Conservation (phyloP, 2,329 filamentous ascomycete genomes). For the Fusarium piperis region DNA sequence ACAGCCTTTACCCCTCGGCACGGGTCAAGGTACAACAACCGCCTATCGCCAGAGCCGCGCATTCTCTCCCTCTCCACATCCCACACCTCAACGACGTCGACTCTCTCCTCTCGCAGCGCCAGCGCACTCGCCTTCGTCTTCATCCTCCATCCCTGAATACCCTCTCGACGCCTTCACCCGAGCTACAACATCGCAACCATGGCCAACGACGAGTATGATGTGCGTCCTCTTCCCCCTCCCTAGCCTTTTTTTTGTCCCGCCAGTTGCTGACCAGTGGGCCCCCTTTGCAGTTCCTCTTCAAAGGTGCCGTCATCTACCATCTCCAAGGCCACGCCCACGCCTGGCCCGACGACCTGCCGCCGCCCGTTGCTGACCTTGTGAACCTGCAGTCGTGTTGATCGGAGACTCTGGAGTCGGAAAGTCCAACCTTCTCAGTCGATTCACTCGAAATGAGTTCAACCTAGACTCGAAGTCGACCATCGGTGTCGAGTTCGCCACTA, state of each 20-base stretch:
- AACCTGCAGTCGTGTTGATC: constrained; percentile 86
- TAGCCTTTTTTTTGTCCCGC: constrained; percentile 33
- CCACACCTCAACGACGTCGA: constrained; percentile 44
- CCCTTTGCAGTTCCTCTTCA: constrained; percentile 89
- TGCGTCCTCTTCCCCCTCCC: constrained; percentile 60
- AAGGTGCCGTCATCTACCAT: constrained; percentile 70
- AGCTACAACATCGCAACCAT: constrained; percentile 65
- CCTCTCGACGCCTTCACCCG: constrained; percentile 20
- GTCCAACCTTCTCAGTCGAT: constrained; percentile 99
- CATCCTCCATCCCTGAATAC: constrained; percentile 26
- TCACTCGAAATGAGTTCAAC: constrained; percentile 99
- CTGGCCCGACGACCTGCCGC: constrained; percentile 20
- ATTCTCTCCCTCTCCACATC: constrained; percentile 47
- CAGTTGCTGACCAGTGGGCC: constrained; percentile 47
- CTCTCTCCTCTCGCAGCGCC: constrained; percentile 39
- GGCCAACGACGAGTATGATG: constrained; percentile 99
- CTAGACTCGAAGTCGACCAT: constrained; percentile 99
- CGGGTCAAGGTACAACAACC: constrained; percentile 41
- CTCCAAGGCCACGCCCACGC: constrained; percentile 28
- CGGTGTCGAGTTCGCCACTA: constrained; percentile 98
- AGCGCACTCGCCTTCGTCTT: constrained; percentile 29
- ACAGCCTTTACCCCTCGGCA: constrained; percentile 42
- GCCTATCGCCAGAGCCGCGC: constrained; percentile 46
- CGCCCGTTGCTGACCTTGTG: constrained; percentile 44
- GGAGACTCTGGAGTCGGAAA: constrained; percentile 99